These are phyloP conservation scores for Vanderwaltozyma polyspora DNA, from an alignment of 805 yeast species.

Conservation along the genomic window DNA sequence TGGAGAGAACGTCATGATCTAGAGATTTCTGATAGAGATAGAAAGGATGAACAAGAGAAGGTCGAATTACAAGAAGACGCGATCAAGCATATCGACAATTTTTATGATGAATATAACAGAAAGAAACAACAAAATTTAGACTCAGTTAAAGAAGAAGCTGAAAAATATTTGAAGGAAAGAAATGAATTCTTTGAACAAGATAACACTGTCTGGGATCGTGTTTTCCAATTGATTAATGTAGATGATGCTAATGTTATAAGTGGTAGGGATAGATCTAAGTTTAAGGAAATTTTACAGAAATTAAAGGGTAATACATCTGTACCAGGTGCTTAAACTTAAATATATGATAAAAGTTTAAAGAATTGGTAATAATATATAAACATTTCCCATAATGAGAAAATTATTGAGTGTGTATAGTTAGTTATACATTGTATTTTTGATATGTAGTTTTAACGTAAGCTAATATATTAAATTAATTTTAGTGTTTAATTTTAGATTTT, in stretches of 20 bases:
- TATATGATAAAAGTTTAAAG: too few relatives aligned
- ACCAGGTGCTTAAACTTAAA: slow-evolving; percentile 59
- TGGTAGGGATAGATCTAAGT: slow-evolving; percentile 56
- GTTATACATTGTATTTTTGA: too few relatives aligned
- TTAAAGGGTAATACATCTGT: slow-evolving; percentile 60
- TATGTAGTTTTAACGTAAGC: too few relatives aligned
- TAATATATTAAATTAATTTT: too few relatives aligned
- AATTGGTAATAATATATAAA: neutral
- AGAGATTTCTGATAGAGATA: slow-evolving; percentile 74
- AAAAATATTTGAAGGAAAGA: slow-evolving; percentile 58
- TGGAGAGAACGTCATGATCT: slow-evolving; percentile 78
- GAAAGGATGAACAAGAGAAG: slow-evolving; percentile 50
- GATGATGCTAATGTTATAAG: slow-evolving; percentile 35
- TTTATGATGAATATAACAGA: slow-evolving; percentile 79
- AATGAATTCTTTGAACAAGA: slow-evolving; percentile 73
- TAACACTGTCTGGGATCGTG: slow-evolving; percentile 68
- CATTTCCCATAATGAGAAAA: neutral
- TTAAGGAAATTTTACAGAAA: slow-evolving; percentile 51
- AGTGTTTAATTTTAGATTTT: too few relatives aligned
- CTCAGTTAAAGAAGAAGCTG: slow-evolving; percentile 55
- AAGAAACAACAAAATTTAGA: slow-evolving; percentile 65
- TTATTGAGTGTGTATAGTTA: neutral
- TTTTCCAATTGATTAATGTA: slow-evolving; percentile 35
- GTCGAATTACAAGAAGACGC: slow-evolving; percentile 65
- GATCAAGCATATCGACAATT: slow-evolving; percentile 73